These are phyloP conservation scores for Candida palmyrensis DNA, from an alignment of 805 yeast species.

Conservation along the genomic window DNA sequence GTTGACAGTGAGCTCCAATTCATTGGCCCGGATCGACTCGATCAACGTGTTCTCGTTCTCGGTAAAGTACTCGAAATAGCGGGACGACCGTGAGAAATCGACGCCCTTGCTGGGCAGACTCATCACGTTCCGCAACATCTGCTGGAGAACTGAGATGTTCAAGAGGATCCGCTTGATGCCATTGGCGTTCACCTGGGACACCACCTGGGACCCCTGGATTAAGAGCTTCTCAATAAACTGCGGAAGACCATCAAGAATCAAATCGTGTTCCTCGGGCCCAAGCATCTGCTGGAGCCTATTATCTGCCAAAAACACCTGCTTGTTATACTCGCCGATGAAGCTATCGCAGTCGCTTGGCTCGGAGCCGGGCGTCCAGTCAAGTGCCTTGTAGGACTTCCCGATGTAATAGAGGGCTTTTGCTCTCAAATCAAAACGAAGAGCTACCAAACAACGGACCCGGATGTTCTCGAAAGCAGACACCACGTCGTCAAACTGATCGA, in stretches of 20 bases:
- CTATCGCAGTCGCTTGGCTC: conserved; percentile 60
- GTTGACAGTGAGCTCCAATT: conserved; percentile 30
- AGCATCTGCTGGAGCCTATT: conserved; percentile 35
- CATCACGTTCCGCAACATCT: conserved; percentile 58
- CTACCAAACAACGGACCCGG: conserved; percentile 34
- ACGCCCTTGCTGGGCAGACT: conserved; percentile 47
- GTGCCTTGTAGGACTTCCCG: conserved; percentile 42
- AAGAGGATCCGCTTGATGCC: conserved; percentile 57
- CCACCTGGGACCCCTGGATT: conserved; percentile 46
- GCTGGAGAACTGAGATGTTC: conserved; percentile 64
- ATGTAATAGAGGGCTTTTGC: conserved; percentile 49
- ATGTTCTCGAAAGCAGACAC: conserved; percentile 29
- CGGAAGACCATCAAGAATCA: conserved; percentile 43
- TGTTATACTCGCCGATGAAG: conserved; percentile 46
- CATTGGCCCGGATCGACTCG: conserved; percentile 28
- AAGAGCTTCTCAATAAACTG: conserved; percentile 46
- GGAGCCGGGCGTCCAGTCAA: conserved; percentile 46
- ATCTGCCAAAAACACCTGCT: conserved; percentile 42
- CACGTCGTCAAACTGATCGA: conserved; percentile 31
- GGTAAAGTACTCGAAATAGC: conserved; percentile 54
- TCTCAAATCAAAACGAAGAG: conserved; percentile 55
- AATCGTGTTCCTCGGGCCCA: conserved; percentile 24
- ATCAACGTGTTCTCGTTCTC: conserved; percentile 43
- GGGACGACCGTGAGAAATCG: conserved; percentile 47
- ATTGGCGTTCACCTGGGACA: conserved; percentile 46